A percentile compares a stretch with the other conserved stretches of the same genome.
Evolutionary conservation across 495 filamentous ascomycete genomes (phyloP).

Genomic region (Neurospora terricola): DNA sequence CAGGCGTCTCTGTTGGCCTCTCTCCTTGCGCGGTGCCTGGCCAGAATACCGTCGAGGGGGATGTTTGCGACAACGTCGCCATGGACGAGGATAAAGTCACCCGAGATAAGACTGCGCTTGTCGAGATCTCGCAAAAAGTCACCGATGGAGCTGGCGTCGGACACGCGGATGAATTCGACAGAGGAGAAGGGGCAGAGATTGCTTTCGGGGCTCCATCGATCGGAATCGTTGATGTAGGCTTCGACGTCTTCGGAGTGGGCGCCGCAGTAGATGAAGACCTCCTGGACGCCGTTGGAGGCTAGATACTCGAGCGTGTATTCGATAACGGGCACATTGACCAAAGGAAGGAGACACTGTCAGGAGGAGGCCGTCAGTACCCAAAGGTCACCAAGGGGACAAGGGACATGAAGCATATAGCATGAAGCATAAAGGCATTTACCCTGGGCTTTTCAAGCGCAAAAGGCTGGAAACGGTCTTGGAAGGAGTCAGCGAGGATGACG

Average conservation of each 20-base stretch:
- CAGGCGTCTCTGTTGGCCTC: constrained; percentile 86
- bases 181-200: constrained; percentile 73
- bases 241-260: constrained; percentile 86
- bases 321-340: constrained; percentile 90
- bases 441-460: constrained; percentile 83
- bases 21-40: constrained; percentile 69
- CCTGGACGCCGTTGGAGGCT: constrained; percentile 82
- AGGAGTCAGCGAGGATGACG: constrained; percentile 85
- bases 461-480: constrained; percentile 80
- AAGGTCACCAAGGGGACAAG: neutral
- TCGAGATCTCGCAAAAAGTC: constrained; percentile 95
- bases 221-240: constrained; percentile 55
- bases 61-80: constrained; percentile 93
- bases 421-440: constrained; percentile 41
- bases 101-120: constrained; percentile 70
- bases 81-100: constrained; percentile 87
- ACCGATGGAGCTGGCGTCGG: constrained; percentile 71
- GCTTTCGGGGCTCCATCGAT: constrained; percentile 31
- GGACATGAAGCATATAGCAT: neutral
- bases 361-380: constrained; percentile 2
- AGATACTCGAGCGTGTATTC: constrained; percentile 97
- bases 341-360: constrained; percentile 75
- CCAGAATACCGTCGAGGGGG: constrained; percentile 67
- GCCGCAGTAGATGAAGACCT: constrained; percentile 85
- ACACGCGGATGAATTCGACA: constrained; percentile 77